These are phyloP conservation scores for Arthrobotrys iridis DNA, from an alignment of 2,329 filamentous ascomycete genomes.

Conservation along the genomic window DNA sequence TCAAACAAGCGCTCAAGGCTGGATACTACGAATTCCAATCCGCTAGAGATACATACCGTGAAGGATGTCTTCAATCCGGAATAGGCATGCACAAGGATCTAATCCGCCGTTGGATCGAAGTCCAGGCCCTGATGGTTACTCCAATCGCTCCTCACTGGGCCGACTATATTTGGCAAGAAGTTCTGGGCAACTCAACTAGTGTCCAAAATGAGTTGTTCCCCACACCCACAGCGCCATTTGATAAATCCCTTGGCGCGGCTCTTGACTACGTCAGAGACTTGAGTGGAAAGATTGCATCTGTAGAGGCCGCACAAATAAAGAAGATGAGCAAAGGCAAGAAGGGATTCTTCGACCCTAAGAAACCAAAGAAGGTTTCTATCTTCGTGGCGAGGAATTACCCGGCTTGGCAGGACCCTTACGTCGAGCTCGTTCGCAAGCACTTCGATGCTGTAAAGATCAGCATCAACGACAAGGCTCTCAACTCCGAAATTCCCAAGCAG, in stretches of 20 bases:
- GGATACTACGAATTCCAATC: constrained; percentile 90
- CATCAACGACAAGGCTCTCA: constrained; percentile 82
- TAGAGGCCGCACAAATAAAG: constrained; percentile 84
- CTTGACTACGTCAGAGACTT: constrained; percentile 82
- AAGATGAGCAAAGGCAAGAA: constrained; percentile 93
- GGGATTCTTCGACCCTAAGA: constrained; percentile 84
- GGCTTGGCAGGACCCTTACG: constrained; percentile 89
- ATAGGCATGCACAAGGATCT: constrained; percentile 88
- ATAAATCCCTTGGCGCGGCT: constrained; percentile 75
- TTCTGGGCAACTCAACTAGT: constrained; percentile 77
- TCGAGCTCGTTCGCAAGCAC: constrained; percentile 77
- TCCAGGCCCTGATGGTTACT: constrained; percentile 82
- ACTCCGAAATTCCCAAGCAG: constrained; percentile 79
- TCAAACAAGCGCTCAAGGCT: constrained; percentile 85
- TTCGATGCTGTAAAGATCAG: constrained; percentile 72
- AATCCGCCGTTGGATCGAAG: constrained; percentile 80
- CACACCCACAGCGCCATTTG: constrained; percentile 71
- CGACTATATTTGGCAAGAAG: constrained; percentile 92
- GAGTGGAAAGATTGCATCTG: constrained; percentile 81
- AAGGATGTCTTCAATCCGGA: constrained; percentile 77
- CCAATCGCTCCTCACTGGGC: constrained; percentile 93
- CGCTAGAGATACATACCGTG: constrained; percentile 89
- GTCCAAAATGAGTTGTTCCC: constrained; percentile 85
- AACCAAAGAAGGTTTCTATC: constrained; percentile 90
- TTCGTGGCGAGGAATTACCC: constrained; percentile 84